Percentiles rank a stretch among this genome's conserved stretches.
These are phyloP conservation scores for Phyllosticta paracitricarpa DNA, from an alignment of 2,329 filamentous ascomycete genomes.

Conservation along the genomic window DNA sequence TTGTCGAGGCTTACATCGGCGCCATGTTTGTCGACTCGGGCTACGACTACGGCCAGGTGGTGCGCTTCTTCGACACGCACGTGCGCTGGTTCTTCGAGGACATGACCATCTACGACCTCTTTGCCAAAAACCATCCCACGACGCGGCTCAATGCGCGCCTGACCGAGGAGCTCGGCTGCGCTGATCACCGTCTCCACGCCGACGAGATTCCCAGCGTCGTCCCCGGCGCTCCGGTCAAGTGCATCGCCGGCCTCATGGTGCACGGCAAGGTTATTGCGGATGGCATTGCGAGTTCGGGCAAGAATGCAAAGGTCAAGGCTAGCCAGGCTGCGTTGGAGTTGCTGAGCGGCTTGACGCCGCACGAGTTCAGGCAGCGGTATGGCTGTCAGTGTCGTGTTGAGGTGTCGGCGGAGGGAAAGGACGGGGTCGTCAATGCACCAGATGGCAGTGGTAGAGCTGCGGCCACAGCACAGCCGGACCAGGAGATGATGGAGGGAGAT, in stretches of 20 bases:
- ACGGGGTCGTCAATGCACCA: neutral
- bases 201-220: constrained; percentile 35
- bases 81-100: constrained; percentile 72
- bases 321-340: constrained; percentile 48
- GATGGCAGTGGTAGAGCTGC: neutral
- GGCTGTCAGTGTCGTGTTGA: constrained; percentile 50
- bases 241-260: constrained; percentile 65
- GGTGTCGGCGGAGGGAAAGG: neutral
- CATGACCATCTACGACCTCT: constrained; percentile 79
- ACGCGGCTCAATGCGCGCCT: constrained; percentile 61
- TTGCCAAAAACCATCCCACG: constrained; percentile 73
- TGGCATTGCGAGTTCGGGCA: constrained; percentile 50
- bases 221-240: constrained; percentile 31
- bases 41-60: constrained; percentile 66
- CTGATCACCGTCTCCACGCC: constrained; percentile 38
- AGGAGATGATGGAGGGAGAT: neutral
- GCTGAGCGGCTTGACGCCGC: constrained; percentile 41
- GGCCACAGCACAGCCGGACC: neutral
- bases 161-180: constrained; percentile 55
- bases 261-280: constrained; percentile 60
- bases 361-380: constrained; percentile 51
- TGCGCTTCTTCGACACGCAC: constrained; percentile 65
- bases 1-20: constrained; percentile 81
- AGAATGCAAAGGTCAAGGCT: constrained; percentile 63
- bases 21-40: constrained; percentile 84